Percentiles rank a stretch among this genome's conserved stretches.
These are phyloP conservation scores for Aspergillus pseudonomiae DNA, from an alignment of 2,329 filamentous ascomycete species.

Conservation along the genomic window DNA sequence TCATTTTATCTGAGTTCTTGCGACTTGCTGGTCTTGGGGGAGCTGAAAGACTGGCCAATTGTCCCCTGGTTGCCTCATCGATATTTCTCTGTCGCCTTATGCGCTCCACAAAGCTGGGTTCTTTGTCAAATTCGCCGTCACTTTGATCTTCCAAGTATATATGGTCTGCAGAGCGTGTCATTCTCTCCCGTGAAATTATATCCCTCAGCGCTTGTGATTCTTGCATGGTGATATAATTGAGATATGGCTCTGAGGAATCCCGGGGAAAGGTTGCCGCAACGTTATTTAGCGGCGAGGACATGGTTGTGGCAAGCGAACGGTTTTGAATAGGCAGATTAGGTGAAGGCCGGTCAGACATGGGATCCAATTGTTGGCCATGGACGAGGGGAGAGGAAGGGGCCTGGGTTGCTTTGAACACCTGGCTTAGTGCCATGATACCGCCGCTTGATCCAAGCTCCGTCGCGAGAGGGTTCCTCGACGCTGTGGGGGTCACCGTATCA, in stretches of 20 bases:
- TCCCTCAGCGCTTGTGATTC: constrained; percentile 49
- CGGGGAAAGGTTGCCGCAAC: constrained; percentile 36
- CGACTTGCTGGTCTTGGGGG: constrained; percentile 28
- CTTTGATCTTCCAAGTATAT: constrained; percentile 38
- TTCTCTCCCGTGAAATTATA: constrained; percentile 32
- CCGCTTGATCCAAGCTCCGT: constrained; percentile 39
- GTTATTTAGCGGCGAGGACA: constrained; percentile 43
- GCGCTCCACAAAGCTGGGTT: constrained; percentile 43
- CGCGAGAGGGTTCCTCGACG: constrained; percentile 48
- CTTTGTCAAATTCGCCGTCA: constrained; percentile 49
- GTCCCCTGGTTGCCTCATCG: constrained; percentile 37
- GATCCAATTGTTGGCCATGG: constrained; percentile 39
- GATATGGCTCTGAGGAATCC: constrained; percentile 45
- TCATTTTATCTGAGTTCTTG: neutral
- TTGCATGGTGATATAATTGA: constrained; percentile 50
- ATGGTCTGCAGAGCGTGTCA: constrained; percentile 40
- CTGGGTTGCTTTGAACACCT: constrained; percentile 53
- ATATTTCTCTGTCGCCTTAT: constrained; percentile 37
- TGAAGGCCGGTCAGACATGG: constrained; percentile 51
- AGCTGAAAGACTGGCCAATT: constrained; percentile 41
- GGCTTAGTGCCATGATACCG: constrained; percentile 49
- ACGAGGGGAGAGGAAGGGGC: constrained; percentile 50
- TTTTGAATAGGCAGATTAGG: constrained; percentile 51
- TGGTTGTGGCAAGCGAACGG: constrained; percentile 34
- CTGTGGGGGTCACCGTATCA: constrained; percentile 40